Conservation (phyloP, 139 green algal genomes). For the Tetradesmus obliquus region DNA sequence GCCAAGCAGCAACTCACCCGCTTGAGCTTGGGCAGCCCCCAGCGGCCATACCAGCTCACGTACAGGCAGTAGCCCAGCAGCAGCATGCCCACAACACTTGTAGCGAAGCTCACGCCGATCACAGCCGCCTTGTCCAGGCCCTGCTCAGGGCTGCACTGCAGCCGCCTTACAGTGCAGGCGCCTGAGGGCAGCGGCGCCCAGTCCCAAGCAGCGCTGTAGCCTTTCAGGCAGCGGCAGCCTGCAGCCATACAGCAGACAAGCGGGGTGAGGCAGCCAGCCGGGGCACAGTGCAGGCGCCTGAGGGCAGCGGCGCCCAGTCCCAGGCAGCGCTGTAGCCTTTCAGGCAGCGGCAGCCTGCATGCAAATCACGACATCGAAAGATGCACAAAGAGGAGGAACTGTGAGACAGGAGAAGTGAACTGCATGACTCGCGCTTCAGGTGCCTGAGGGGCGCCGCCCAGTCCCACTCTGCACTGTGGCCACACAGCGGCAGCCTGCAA, state of each 20-base stretch:
- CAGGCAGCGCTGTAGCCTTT: no score
- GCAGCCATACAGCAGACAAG: background rate
- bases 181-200: background rate
- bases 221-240: background rate
- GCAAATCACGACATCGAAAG: no score
- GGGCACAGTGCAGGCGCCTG: no score
- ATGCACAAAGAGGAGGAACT: no score
- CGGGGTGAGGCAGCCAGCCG: no score
- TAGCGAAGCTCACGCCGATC: background rate
- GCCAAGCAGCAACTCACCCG: background rate
- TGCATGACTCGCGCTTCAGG: no score
- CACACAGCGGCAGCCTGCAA: background rate
- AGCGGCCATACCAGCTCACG: slow-evolving; percentile 40
- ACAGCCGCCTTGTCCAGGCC: background rate
- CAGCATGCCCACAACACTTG: background rate
- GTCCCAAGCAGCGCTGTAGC: background rate
- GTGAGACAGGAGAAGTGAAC: no score
- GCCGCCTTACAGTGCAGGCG: background rate
- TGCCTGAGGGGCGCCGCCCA: no score
- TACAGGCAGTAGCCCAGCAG: slow-evolving; percentile 31
- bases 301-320: no score
- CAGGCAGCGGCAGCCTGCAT: no score
- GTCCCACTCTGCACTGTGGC: no score
- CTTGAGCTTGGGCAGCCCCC: slow-evolving; percentile 21
- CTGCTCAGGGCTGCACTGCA: background rate